Evolutionary conservation across 1,284 basidiomycete species (phyloP), one percentile per base, ranked within the genome.

Genomic region (Tylopilus sp.): DNA sequence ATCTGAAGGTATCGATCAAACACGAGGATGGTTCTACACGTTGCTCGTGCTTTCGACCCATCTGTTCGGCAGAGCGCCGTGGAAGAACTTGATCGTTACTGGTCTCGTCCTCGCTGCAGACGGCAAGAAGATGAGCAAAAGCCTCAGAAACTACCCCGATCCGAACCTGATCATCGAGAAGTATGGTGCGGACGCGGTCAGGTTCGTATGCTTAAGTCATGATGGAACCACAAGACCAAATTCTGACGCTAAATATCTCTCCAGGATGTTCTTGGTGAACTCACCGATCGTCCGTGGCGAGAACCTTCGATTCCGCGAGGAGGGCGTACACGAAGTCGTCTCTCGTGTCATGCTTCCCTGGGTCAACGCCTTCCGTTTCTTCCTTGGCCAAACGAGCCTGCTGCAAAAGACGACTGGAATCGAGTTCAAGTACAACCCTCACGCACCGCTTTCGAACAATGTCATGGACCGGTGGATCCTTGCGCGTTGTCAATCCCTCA

Each of bases 101-200:
- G 97, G 97, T 61, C 84, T 99, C 47, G 93, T 99, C 31, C 84
- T 99, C 44, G 97, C 96, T 36, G 88, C 87, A 8, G 95, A 99
- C 64, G 97, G 97, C 47, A 97, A 97, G 78, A 99, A 99, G 77
- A 99, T 99, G 97, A 94, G 91, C 75, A 99, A 99, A 75, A 96
- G 92, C 71, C 72, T 97, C 56, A 88, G 88, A 68, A 99, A 99
- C 73, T 99, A 95, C 71, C 96, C 97, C n/a, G 96, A 99, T 68
- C 97, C 97, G 8, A 92, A 86, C 66, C 61, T 93, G 51, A 81
- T 99, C 67, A 87, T 99, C 56, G 78, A 95, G 66, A 84, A 84
- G 61, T 97, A 93, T 70, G 96, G 97, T 51, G 97, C 96, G 31
- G 97, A 99, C 66, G 93, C 95, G 3, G 91, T 95, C 51, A 84